Conservation (phyloP, 2,329 filamentous ascomycete species). For the Colletotrichum theobromicola region DNA sequence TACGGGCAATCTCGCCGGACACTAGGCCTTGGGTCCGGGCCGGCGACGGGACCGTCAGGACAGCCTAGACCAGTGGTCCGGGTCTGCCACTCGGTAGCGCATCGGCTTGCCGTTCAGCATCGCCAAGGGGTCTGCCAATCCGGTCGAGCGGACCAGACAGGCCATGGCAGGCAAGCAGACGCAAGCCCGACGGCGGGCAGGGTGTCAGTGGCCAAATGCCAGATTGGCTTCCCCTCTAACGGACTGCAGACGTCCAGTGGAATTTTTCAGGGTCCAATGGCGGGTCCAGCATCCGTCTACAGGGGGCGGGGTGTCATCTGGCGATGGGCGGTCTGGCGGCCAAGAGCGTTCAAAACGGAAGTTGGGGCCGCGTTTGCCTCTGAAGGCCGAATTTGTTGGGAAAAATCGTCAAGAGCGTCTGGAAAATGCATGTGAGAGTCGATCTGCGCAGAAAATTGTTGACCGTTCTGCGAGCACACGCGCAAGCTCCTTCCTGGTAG, state of each 20-base stretch:
- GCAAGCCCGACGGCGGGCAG: neutral
- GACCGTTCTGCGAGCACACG: neutral
- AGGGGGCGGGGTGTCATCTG: slow-evolving; percentile 14
- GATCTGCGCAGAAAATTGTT: slow-evolving; percentile 12
- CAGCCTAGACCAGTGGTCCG: neutral
- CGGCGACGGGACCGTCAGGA: neutral
- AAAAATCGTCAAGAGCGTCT: neutral
- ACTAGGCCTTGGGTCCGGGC: neutral
- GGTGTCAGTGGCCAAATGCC: slow-evolving; percentile 16
- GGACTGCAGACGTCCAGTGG: slow-evolving; percentile 1
- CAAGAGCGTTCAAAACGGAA: slow-evolving; percentile 21
- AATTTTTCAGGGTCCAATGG: slow-evolving; percentile 14
- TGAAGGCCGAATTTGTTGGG: slow-evolving; percentile 21
- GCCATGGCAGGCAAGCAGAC: neutral
- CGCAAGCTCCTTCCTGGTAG: slow-evolving; percentile 9
- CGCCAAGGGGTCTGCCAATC: neutral
- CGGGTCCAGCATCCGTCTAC: neutral
- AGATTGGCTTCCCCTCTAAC: slow-evolving; percentile 5
- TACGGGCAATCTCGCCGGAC: neutral
- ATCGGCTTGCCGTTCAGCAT: neutral
- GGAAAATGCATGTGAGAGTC: slow-evolving; percentile 19
- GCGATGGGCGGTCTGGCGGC: slow-evolving; percentile 22
- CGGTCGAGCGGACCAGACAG: neutral
- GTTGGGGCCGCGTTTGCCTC: slow-evolving; percentile 15
- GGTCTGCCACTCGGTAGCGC: neutral